These are phyloP conservation scores for Lachnellula subtilissima DNA, from an alignment of 2,329 filamentous ascomycete species.

Conservation along the genomic window DNA sequence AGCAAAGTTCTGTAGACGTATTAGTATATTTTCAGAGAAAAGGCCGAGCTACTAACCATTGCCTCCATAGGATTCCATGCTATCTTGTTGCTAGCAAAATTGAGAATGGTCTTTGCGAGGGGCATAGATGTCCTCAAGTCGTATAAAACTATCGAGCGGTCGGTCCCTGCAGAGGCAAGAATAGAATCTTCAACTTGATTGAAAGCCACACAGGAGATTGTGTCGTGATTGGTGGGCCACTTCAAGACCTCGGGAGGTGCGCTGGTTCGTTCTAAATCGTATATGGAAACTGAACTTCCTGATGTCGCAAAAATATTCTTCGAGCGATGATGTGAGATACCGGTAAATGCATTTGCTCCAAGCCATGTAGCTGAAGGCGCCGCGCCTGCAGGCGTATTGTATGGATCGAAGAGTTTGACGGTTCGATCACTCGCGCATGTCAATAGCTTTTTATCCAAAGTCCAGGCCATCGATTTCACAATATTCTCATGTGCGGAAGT, in stretches of 20 bases:
- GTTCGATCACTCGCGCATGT: slow-evolving; percentile 83
- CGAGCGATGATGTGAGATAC: slow-evolving; percentile 75
- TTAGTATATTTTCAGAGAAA: too few relatives aligned
- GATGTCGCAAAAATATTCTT: slow-evolving; percentile 75
- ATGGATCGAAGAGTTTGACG: slow-evolving; percentile 89
- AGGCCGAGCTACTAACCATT: slow-evolving; percentile 40
- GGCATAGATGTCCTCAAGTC: slow-evolving; percentile 84
- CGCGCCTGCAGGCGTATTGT: slow-evolving; percentile 62
- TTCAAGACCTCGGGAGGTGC: slow-evolving; percentile 75
- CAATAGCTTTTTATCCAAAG: slow-evolving; percentile 74
- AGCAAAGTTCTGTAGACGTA: slow-evolving; percentile 62
- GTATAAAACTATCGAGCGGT: slow-evolving; percentile 84
- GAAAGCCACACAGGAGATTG: slow-evolving; percentile 82
- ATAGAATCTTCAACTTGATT: slow-evolving; percentile 94
- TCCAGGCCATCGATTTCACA: slow-evolving; percentile 89
- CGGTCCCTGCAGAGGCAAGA: slow-evolving; percentile 76
- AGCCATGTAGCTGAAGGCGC: slow-evolving; percentile 81
- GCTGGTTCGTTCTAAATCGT: slow-evolving; percentile 77
- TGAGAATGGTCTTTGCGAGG: slow-evolving; percentile 74
- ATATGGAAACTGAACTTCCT: slow-evolving; percentile 70
- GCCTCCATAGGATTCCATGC: slow-evolving; percentile 97
- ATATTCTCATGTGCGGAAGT: slow-evolving; percentile 86
- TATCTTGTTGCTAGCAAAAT: slow-evolving; percentile 76
- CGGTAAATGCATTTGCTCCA: slow-evolving; percentile 76
- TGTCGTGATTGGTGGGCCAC: slow-evolving; percentile 87